phyloP scores from a whole-genome alignment of 78 protist genomes.

The Tieghemostelium lacteum region DNA sequence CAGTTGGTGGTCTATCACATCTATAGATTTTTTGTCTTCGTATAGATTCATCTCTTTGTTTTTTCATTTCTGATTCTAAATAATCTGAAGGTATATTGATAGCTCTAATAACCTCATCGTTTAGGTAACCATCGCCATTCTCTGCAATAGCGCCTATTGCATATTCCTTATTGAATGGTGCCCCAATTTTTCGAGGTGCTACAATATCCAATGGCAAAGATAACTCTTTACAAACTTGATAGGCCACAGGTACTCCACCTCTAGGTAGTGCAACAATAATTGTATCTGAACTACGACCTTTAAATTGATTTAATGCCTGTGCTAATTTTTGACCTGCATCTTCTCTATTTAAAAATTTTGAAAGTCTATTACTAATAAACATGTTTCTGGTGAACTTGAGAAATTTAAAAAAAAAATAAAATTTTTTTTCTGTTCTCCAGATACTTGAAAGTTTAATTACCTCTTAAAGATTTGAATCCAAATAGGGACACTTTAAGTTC shows the following conservation, averaged over 20 bases:
- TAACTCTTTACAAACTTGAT: background rate
- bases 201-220: conserved; percentile 19
- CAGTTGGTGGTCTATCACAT: conserved; percentile 26
- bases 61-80: conserved; percentile 6
- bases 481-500: background rate
- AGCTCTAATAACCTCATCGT: background rate
- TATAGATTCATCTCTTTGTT: conserved; percentile 30
- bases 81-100: background rate
- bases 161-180: conserved; percentile 33
- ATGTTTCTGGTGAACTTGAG: too few relatives aligned
- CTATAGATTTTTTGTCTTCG: conserved; percentile 33
- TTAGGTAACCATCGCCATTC: conserved; percentile 28
- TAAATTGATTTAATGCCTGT: background rate
- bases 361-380: background rate
- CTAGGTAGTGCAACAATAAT: conserved; percentile 36
- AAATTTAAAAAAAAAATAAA: too few relatives aligned
- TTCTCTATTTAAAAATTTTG: conserved; percentile 43
- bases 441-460: background rate
- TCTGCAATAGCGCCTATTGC: conserved; percentile 64
- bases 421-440: background rate
- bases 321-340: conserved; percentile 38
- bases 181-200: conserved; percentile 49
- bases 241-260: conserved; percentile 69
- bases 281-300: background rate
- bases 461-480: background rate